Evolutionary conservation across 2,329 filamentous ascomycete species (phyloP), one percentile per base, ranked within the genome.

Genomic region (Pseudogymnoascus sp.): DNA sequence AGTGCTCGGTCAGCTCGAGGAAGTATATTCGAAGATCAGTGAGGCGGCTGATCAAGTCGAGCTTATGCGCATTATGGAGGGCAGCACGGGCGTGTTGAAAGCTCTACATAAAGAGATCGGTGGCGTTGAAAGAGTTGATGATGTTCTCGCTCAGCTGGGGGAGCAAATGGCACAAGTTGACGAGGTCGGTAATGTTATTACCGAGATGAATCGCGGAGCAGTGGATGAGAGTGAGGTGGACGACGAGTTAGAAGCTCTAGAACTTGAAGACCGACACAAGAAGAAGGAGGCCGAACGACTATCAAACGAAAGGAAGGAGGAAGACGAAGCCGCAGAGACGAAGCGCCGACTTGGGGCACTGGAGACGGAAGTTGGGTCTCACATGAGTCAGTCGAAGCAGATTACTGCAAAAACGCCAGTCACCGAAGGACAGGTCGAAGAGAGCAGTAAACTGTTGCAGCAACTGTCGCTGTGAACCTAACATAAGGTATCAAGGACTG

Each of bases 141-240:
- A 84, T 64, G 84, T 94, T 10, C 83, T 95, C 60, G 88, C 90
- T 67, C 80, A 82, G 58, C 76, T 96, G 70, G 82, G 88, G 60
- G 87, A 92, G 68, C 87, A 95, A 76, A 94, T 94, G 84, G 82
- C 78, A 60, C 85, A 88, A 68, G 86, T 88, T 25, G 92, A 97
- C 71, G 93, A 97, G 76, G 83, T 97, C 21, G 85, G 86, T 29
- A 84, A 82, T 61, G 87, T 93, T 40, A 82, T 97, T 65, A 85
- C 86, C 60, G 90, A 94, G 67, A 74, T 75, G 5, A 70, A 72
- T 3, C 67, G 71, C 48, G 79, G 76, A 10, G 77, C 75, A 12
- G 79, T 96, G 33, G 90, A 96, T 72, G 92, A 96, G 70, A 81
- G 71, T 18, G 92, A 95, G 72, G 84, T 97, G 61, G 92, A 97